Conservation (phyloP, 1,284 basidiomycete genomes). For the Neonothopanus nambi region DNA sequence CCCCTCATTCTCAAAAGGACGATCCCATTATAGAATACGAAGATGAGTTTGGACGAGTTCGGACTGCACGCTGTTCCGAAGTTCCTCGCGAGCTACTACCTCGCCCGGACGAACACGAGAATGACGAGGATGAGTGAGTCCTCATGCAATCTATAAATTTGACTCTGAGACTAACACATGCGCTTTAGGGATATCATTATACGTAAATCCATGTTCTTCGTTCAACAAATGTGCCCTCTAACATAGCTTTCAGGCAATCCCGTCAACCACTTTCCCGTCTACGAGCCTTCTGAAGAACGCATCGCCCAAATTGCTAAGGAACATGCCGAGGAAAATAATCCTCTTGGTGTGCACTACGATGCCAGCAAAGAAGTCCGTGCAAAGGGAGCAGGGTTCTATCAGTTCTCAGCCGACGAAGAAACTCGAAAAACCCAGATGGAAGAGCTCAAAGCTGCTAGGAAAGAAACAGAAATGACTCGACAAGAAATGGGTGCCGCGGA, state of each 20-base stretch:
- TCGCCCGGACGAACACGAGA: conserved; percentile 31
- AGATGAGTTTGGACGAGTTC: conserved; percentile 82
- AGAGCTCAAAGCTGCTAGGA: conserved; percentile 61
- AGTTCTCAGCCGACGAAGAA: conserved; percentile 84
- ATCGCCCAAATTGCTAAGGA: conserved; percentile 75
- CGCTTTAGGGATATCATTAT: conserved; percentile 30
- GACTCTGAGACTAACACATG: conserved; percentile 27
- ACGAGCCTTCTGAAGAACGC: conserved; percentile 80
- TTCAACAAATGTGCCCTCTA: conserved; percentile 13
- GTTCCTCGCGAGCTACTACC: conserved; percentile 68
- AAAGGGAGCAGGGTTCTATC: conserved; percentile 89
- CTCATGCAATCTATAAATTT: conserved; percentile 5
- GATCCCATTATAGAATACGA: conserved; percentile 83
- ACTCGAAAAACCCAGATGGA: conserved; percentile 78
- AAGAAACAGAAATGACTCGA: conserved; percentile 72
- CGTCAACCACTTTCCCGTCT: conserved; percentile 81
- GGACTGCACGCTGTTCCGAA: conserved; percentile 71
- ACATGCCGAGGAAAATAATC: conserved; percentile 71
- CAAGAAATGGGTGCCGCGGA: conserved; percentile 61
- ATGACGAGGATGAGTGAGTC: conserved; percentile 59
- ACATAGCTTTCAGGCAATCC: conserved; percentile 60
- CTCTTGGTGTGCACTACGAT: conserved; percentile 81
- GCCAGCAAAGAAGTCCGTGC: conserved; percentile 78
- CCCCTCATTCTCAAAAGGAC: conserved; percentile 49
- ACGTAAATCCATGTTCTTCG: conserved; percentile 46